Evolutionary conservation across 805 yeast species (phyloP).

Genomic region (Nakazawaea wyomingensis): DNA sequence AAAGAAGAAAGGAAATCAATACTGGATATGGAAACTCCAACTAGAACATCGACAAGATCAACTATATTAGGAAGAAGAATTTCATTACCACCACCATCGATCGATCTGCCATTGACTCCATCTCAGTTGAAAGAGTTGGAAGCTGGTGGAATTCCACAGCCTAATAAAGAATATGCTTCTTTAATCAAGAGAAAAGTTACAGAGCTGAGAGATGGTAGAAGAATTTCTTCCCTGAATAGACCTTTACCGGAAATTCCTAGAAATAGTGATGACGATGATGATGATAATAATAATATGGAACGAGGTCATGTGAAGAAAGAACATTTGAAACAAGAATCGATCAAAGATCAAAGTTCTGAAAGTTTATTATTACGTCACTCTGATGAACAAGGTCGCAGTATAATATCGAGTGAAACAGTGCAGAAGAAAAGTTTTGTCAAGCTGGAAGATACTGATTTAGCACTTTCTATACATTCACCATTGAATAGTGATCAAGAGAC

Average conservation of each 20-base stretch:
- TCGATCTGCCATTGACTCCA: conserved; percentile 12
- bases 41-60: background rate
- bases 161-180: background rate
- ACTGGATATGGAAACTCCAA: background rate
- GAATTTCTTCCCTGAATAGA: conserved; percentile 9
- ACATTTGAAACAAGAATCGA: too few species aligned
- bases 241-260: conserved; percentile 12
- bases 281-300: background rate
- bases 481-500: background rate
- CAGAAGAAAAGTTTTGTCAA: background rate
- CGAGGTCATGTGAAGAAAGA: too few species aligned
- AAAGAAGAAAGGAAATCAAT: too few species aligned
- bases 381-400: background rate
- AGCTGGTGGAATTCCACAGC: background rate
- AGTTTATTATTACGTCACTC: background rate
- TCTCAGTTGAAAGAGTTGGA: conserved; percentile 6
- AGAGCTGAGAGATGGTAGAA: conserved; percentile 2
- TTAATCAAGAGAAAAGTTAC: background rate
- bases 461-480: background rate
- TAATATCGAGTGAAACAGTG: background rate
- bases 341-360: conserved; percentile 4
- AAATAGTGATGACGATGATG: conserved; percentile 8
- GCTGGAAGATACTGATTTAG: background rate
- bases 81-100: conserved; percentile 11
- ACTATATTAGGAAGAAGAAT: conserved; percentile 5